These are phyloP conservation scores for Oleoguttula mirabilis DNA, from an alignment of 495 filamentous ascomycete species.

Conservation along the genomic window DNA sequence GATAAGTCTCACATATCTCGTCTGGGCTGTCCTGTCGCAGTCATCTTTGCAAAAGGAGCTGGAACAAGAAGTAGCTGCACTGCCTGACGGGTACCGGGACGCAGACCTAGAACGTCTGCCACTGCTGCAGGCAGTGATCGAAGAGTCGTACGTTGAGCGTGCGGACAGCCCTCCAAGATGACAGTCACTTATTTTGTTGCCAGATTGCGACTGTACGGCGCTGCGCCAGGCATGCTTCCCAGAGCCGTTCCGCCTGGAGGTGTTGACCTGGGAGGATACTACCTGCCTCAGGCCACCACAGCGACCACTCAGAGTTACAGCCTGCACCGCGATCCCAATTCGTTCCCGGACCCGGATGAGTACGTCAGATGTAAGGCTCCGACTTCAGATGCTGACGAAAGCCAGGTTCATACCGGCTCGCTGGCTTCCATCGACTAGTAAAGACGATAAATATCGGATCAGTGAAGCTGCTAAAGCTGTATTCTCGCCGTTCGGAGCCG, in stretches of 20 bases:
- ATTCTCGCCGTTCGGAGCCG: slow-evolving; percentile 22
- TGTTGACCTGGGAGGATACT: slow-evolving; percentile 12
- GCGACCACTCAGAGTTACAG: slow-evolving; percentile 22
- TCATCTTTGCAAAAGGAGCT: slow-evolving; percentile 31
- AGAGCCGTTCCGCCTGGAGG: slow-evolving; percentile 19
- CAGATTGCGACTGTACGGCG: slow-evolving; percentile 22
- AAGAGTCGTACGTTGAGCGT: too few species aligned
- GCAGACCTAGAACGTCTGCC: slow-evolving; percentile 31
- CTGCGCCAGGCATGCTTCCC: slow-evolving; percentile 19
- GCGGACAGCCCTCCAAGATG: too few species aligned
- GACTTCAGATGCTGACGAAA: too few species aligned
- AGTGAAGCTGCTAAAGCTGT: slow-evolving; percentile 13
- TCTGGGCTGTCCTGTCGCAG: slow-evolving; percentile 28
- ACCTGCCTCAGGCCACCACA: slow-evolving; percentile 17
- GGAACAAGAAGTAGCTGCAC: slow-evolving; percentile 31
- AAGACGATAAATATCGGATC: slow-evolving; percentile 1
- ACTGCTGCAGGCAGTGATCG: slow-evolving; percentile 35
- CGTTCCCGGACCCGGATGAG: slow-evolving; percentile 19
- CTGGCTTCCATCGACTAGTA: slow-evolving; percentile 1
- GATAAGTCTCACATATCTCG: slow-evolving; percentile 34
- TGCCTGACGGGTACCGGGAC: slow-evolving; percentile 33
- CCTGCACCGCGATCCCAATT: slow-evolving; percentile 19
- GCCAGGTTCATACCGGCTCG: slow-evolving; percentile 14
- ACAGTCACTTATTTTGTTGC: too few species aligned
- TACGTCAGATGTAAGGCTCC: too few species aligned